phyloP scores from a whole-genome alignment of 805 yeast genomes.

The Nakazawaea pomicola region DNA sequence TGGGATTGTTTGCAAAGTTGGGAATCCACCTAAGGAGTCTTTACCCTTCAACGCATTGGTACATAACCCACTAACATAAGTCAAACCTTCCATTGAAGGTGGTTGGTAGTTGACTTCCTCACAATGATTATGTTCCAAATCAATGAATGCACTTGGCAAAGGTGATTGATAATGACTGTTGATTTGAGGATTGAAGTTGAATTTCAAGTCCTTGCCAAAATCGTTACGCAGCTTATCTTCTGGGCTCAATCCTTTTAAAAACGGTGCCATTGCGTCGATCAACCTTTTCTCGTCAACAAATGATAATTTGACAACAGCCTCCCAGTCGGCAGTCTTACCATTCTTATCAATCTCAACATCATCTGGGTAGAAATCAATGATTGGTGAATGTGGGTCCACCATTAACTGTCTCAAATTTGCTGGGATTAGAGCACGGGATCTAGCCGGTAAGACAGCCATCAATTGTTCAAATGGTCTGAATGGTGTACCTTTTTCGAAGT shows the following conservation, averaged over 20 bases:
- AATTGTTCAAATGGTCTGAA: conserved; percentile 92
- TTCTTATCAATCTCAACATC: conserved; percentile 86
- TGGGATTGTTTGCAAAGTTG: conserved; percentile 70
- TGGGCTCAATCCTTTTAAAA: conserved; percentile 53
- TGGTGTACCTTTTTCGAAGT: conserved; percentile 69
- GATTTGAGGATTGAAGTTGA: conserved; percentile 71
- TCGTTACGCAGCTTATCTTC: conserved; percentile 74
- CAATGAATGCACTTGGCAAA: conserved; percentile 68
- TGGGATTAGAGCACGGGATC: conserved; percentile 81
- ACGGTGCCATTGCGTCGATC: conserved; percentile 65
- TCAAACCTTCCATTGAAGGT: conserved; percentile 39
- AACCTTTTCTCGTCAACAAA: conserved; percentile 85
- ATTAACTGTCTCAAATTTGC: conserved; percentile 70
- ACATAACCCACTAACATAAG: conserved; percentile 50
- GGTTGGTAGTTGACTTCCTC: conserved; percentile 51
- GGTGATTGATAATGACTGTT: conserved; percentile 69
- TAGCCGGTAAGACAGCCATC: conserved; percentile 95
- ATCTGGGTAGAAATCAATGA: conserved; percentile 83
- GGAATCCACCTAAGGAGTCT: conserved; percentile 85
- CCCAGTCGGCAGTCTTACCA: conserved; percentile 97
- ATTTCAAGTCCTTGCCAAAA: conserved; percentile 65
- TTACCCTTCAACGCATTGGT: conserved; percentile 65
- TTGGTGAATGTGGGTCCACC: conserved; percentile 83
- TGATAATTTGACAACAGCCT: conserved; percentile 88
- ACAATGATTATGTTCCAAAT: conserved; percentile 77